Base-by-base conservation (phyloP, 2,329 filamentous ascomycete genomes). In the Colletotrichum sp. region DNA sequence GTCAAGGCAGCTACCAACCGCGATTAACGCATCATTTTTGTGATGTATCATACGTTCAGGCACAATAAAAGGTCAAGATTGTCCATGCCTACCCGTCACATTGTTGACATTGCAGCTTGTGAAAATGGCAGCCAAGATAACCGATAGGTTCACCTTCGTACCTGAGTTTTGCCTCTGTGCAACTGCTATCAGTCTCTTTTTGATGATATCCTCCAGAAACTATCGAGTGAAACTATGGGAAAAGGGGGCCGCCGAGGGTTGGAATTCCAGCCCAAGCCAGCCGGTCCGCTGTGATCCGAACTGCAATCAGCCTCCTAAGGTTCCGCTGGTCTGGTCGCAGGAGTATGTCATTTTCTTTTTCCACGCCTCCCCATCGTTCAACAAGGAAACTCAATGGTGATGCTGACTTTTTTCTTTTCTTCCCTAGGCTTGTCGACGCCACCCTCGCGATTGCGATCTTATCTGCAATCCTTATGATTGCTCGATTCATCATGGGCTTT, bases 231-330 rank as follows among this genome's bases (percentile, higher is more conserved):
- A 75, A 32, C 76, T 82, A 9, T 82, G 81, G 80, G 79, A 79
- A 21, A 78, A 81, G 16, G 81, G 81, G 13, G 79, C 79, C 55
- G 76, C 76, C 28, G 68, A 80, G n/a, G 79, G 80, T 16, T 83
- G 78, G 78, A 83, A 81, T 73, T 83, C 80, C 52, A 81, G 81
- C 38, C 81, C 81, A 3, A 80, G 79, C 7, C 34, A 78, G 24
- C 78, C 80, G 52, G 79, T 81, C 6, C 82, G 81, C 68, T 81
- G 73, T 58, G 82, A 81, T 34, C 81, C 81, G 38, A 82, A 82
- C 76, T 78, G 81, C 28, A 67, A 74, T 18, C 80, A 81, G 48
- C 80, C 78, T 16, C 80, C 81, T 5, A 78, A 80, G 38, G 77
- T 83, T 8, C 80, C 81, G 15, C 62, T 80, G 15, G 78, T 83